Evolutionary conservation across 2,329 filamentous ascomycete species (phyloP).

Genomic region (Periconia macrospinosa): DNA sequence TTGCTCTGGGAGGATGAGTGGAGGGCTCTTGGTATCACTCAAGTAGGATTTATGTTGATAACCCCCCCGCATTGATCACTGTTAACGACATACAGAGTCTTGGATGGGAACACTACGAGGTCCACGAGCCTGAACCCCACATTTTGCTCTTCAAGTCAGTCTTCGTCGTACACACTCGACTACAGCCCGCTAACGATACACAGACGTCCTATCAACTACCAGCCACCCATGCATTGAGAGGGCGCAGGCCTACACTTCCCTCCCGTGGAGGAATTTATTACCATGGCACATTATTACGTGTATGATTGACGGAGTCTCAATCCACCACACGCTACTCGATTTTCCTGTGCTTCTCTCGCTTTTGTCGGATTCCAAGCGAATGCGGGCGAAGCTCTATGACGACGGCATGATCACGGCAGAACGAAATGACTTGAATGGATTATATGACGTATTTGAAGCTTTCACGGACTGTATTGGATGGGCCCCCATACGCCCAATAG

Average conservation of each 20-base stretch:
- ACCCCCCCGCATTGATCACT: neutral
- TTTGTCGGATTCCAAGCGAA: constrained; percentile 38
- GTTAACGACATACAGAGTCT: constrained; percentile 67
- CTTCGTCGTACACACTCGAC: neutral
- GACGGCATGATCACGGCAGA: constrained; percentile 42
- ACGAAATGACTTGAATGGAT: constrained; percentile 24
- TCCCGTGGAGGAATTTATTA: constrained; percentile 3
- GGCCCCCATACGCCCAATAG: constrained; percentile 3
- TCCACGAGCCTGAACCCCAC: constrained; percentile 97
- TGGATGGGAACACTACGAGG: constrained; percentile 99
- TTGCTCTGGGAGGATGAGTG: constrained; percentile 98
- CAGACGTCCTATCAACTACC: constrained; percentile 83
- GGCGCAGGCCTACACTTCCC: constrained; percentile 6
- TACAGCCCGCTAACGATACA: constrained; percentile 6
- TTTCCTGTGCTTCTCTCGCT: constrained; percentile 21
- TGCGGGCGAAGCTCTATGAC: constrained; percentile 34
- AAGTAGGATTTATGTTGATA: constrained; percentile 59
- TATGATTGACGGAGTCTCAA: constrained; percentile 11
- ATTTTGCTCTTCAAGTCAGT: constrained; percentile 97
- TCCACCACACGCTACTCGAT: constrained; percentile 13
- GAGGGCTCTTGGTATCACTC: constrained; percentile 94
- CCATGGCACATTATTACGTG: constrained; percentile 11
- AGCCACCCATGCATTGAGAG: constrained; percentile 60
- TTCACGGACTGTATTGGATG: constrained; percentile 17
- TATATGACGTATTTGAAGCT: constrained; percentile 22